Conservation (phyloP, 1,284 basidiomycete species). For the Leccinum griseonigrum region DNA sequence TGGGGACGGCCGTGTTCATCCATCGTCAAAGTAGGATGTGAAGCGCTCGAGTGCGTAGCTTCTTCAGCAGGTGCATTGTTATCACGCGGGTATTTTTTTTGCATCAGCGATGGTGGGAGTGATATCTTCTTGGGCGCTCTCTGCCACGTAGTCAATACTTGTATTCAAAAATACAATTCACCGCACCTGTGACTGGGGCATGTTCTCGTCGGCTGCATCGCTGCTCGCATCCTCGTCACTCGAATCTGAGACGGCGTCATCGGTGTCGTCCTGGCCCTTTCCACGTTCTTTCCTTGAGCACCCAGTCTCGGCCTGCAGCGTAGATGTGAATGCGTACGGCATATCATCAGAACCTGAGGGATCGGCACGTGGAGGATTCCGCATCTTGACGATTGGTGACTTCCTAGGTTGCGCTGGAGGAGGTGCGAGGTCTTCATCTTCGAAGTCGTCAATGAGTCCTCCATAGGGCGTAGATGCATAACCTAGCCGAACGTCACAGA, state of each 20-base stretch:
- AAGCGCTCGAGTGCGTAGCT: not conserved
- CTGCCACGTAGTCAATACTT: not conserved
- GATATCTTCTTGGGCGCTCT: not conserved
- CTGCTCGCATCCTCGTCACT: not conserved
- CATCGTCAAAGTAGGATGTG: not conserved
- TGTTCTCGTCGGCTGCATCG: not conserved
- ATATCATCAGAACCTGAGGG: not conserved
- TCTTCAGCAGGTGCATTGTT: not conserved
- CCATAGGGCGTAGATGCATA: not conserved
- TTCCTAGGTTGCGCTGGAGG: not conserved
- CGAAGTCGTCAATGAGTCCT: not conserved
- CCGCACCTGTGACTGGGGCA: not conserved
- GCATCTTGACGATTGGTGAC: not conserved
- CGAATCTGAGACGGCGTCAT: not conserved
- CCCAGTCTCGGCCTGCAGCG: not conserved
- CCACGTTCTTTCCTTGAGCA: not conserved
- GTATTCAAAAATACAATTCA: not conserved
- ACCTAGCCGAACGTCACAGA: not conserved
- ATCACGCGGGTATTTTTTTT: not conserved
- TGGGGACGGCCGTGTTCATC: not conserved
- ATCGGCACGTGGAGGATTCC: not conserved
- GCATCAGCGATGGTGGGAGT: not conserved
- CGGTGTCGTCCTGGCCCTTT: not conserved
- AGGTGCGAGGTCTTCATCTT: not conserved
- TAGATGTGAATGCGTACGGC: not conserved